Base-by-base conservation (phyloP, 305 asterid genomes). In the Stenogyne calaminthoides region DNA sequence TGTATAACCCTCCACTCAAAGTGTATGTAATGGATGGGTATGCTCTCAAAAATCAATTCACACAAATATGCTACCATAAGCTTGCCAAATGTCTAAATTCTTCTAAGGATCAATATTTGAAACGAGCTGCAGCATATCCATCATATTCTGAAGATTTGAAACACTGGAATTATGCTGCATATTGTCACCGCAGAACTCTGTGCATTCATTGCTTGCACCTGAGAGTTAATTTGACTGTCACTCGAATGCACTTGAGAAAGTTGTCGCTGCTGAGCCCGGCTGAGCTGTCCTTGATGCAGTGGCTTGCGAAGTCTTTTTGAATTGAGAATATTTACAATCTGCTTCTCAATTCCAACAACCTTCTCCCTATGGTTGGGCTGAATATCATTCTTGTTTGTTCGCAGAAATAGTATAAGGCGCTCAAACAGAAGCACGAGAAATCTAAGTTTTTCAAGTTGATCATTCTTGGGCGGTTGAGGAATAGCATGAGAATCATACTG, bases 401-500 rank as follows among this genome's bases (percentile, higher is more conserved):
- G 85, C 84, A 92, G 80, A 83, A 89, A 90, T 72, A 70, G 32
- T 47, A 95, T 78, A 54, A 85, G 84, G 58, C 89, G 88, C 79
- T 95, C 98, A 88, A 95, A 69, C 88, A 93, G 86, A 59, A 70
- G 25, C 90, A 88, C 90, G 64, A 87, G 92, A 77, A 80, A 56
- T 75, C 85, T 86, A 39, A 95, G 88, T 80, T 88, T 95, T 18
- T 95, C 98, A 70, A 90, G 82, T 71, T 91, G 96, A 58, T 90
- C 98, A 72, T 80, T 89, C 76, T 86, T 86, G 15, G 93, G 90
- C 75, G 83, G 97, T 78, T 90, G 99, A 74, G 97, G 92, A 81
- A 82, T 83, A 75, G 90, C 72, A n/a, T n/a, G n/a, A n/a, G n/a
- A n/a, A 80, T 91, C 97, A 67, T 87, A 93, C 97, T 95, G 95